These are phyloP conservation scores for Aquilaria sinensis DNA, from an alignment of 345 rosid genomes.

Conservation along the genomic window DNA sequence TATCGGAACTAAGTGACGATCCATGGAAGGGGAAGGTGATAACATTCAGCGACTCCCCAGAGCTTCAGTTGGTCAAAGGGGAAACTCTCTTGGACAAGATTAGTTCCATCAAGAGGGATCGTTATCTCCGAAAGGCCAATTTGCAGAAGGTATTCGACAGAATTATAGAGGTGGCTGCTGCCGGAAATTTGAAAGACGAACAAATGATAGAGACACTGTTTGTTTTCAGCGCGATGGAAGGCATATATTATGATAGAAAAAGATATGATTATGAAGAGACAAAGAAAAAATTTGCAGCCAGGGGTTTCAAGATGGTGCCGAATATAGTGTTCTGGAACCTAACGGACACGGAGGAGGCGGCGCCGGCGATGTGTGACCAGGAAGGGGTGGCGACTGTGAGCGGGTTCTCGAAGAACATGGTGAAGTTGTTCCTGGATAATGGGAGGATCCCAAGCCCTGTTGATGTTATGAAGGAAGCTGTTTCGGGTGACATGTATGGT, in stretches of 20 bases:
- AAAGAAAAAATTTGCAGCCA: slow-evolving; percentile 8
- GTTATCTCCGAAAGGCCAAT: not conserved
- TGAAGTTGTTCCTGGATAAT: slow-evolving; percentile 19
- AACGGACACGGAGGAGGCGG: not conserved
- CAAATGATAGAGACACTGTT: slow-evolving; percentile 14
- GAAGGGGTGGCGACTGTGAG: slow-evolving; percentile 18
- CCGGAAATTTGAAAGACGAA: slow-evolving; percentile 12
- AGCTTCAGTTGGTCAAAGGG: slow-evolving; percentile 6
- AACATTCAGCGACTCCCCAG: slow-evolving; percentile 1
- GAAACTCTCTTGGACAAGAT: slow-evolving; percentile 5
- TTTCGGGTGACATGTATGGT: slow-evolving; percentile 10
- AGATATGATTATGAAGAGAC: slow-evolving; percentile 7
- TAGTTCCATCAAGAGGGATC: slow-evolving; percentile 1
- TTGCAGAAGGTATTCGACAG: slow-evolving; percentile 7
- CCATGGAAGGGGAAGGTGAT: slow-evolving; percentile 14
- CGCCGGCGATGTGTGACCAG: slow-evolving; percentile 10
- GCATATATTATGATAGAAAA: not conserved
- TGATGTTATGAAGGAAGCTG: slow-evolving; percentile 13
- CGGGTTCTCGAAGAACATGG: slow-evolving; percentile 21
- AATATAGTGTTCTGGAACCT: slow-evolving; percentile 24
- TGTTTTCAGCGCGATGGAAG: slow-evolving; percentile 19
- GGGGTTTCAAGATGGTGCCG: slow-evolving; percentile 10
- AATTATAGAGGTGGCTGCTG: not conserved
- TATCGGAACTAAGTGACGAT: slow-evolving; percentile 12
- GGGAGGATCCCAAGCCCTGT: slow-evolving; percentile 12